Conservation (phyloP, 257 asterid species). For the Jasminum sambac region DNA sequence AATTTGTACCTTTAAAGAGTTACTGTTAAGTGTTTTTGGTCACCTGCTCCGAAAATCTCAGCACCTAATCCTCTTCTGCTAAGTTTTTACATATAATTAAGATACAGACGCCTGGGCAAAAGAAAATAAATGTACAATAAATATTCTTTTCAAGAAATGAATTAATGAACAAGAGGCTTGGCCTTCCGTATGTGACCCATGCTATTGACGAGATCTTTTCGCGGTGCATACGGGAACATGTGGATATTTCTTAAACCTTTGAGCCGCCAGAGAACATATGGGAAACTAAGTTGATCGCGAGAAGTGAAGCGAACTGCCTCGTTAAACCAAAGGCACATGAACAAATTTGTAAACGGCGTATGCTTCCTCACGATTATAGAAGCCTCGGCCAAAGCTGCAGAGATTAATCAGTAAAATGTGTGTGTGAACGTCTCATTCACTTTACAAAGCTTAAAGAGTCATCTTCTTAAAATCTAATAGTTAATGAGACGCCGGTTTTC, state of each 20-base stretch:
- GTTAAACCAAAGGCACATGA: slow-evolving; percentile 92
- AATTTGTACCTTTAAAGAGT: slow-evolving; percentile 14
- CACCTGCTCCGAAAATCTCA: slow-evolving; percentile 56
- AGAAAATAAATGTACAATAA: neutral
- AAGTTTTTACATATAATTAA: neutral
- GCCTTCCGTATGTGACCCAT: slow-evolving; percentile 98
- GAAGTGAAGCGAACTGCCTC: slow-evolving; percentile 98
- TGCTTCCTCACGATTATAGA: slow-evolving; percentile 96
- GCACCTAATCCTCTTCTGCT: slow-evolving; percentile 34
- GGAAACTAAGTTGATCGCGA: slow-evolving; percentile 95
- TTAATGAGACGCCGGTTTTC: neutral
- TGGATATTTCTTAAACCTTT: slow-evolving; percentile 59
- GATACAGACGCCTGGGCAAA: no score
- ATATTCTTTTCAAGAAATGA: neutral
- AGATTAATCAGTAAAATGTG: slow-evolving; percentile 8
- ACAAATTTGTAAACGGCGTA: slow-evolving; percentile 60
- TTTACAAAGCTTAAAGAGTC: neutral
- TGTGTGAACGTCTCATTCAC: slow-evolving; percentile 2
- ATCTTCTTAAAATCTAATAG: neutral
- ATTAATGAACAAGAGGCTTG: slow-evolving; percentile 65
- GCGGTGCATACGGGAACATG: slow-evolving; percentile 86
- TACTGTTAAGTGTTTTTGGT: slow-evolving; percentile 49
- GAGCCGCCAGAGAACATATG: slow-evolving; percentile 87
- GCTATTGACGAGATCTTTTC: slow-evolving; percentile 97
- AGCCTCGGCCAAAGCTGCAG: slow-evolving; percentile 96